Base-by-base conservation (phyloP, 2,329 filamentous ascomycete genomes). In the Cladosporium sphaerospermum region DNA sequence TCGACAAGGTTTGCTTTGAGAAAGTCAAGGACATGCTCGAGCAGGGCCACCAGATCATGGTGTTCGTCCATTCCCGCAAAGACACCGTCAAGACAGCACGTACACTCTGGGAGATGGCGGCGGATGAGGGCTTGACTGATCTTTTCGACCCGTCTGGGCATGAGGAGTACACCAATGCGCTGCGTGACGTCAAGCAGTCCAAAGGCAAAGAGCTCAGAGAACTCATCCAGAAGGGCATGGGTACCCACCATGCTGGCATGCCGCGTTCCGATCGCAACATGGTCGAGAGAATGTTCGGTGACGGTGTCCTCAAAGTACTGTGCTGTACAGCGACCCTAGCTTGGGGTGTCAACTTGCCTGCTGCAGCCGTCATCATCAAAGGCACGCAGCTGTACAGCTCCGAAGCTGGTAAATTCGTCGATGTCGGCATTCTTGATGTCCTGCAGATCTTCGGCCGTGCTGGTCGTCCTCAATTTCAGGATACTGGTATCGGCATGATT, bases 381-480 rank as follows among this genome's bases (percentile, higher is more conserved):
- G 93, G 93, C 13, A 99, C 93, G 0, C 92, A 97, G 66, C 82
- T 99, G 0, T 99, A 99, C 72, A 97, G 91, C 67, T 86, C 93
- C 0, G 89, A 96, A 67, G 92, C 95, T 49, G 93, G 93, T 70
- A 96, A 95, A 70, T 97, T 96, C 62, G 86, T 96, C 16, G 93
- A 99, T 65, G 78, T 99, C 4, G 92, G 93, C 3, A 99, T 99
- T 59, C 79, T 99, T 2, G 93, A 99, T 68, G 93, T 99, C 13
- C 77, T 99, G 52, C 93, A 99, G 68, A 99, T 99, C 55, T 99
- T 99, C 66, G 93, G 93, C 76, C 91, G 93, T 79, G 95, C 93
- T 55, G 93, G 93, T 76, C 87, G 93, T 69, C 93, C 95, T 39
- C 93, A 99, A 67, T 99, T 96, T 62, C 91, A 97, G 67, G 93